Conservation (phyloP, 768 basidiomycete genomes). For the Mycena vulgaris region DNA sequence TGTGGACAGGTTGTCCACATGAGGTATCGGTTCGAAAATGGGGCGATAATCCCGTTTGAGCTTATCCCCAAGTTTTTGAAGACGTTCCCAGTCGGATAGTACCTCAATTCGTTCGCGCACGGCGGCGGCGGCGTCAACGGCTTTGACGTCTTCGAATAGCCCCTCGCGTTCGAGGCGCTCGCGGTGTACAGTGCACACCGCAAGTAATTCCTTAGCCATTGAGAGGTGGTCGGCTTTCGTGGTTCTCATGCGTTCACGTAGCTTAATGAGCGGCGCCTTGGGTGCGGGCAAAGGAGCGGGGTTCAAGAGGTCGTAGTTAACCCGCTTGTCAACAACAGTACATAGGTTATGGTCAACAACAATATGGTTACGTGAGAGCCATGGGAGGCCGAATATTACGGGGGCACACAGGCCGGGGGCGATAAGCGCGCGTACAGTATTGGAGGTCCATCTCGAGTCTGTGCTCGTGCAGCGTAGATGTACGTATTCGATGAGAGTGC, state of each 20-base stretch:
- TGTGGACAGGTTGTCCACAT: constrained; percentile 40
- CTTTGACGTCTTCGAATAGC: not conserved
- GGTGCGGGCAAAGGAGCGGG: not conserved
- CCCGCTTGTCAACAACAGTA: no score
- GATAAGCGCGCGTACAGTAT: no score
- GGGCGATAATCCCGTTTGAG: constrained; percentile 34
- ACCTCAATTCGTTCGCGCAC: not conserved
- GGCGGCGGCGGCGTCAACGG: not conserved
- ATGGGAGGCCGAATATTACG: no score
- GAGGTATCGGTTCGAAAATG: constrained; percentile 41
- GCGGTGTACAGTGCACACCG: not conserved
- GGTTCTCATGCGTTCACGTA: not conserved
- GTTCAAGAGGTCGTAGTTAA: no score
- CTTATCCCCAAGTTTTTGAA: not conserved
- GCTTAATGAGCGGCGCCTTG: not conserved
- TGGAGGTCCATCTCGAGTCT: no score
- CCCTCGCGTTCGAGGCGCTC: not conserved
- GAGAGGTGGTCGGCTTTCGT: not conserved
- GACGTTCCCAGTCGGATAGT: not conserved
- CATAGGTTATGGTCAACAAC: no score
- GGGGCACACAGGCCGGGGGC: no score
- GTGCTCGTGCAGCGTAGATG: no score
- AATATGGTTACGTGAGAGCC: no score
- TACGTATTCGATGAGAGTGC: no score
- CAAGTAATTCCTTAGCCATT: not conserved